Conservation (phyloP, 2,329 filamentous ascomycete genomes). For the Biscogniauxia sp. region DNA sequence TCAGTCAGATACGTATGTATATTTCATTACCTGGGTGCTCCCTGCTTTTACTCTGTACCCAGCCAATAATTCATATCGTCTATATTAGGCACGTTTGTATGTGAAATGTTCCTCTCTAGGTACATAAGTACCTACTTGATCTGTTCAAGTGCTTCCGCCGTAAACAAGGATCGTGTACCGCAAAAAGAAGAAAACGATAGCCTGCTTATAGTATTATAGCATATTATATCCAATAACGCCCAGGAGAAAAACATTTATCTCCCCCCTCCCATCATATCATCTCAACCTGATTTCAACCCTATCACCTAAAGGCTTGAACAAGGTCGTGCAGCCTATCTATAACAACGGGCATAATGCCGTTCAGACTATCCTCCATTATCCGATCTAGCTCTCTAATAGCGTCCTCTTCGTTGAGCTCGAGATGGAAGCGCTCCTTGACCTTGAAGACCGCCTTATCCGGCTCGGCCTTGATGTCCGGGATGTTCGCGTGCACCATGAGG, state of each 20-base stretch:
- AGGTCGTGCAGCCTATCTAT: slow-evolving; percentile 94
- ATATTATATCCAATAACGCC: background rate
- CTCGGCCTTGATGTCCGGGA: slow-evolving; percentile 89
- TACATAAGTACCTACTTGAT: too few species aligned
- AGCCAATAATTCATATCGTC: too few species aligned
- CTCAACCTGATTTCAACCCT: slow-evolving; percentile 9
- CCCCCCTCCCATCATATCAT: slow-evolving; percentile 1
- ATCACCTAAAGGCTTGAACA: slow-evolving; percentile 86
- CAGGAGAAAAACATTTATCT: background rate
- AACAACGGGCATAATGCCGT: slow-evolving; percentile 85
- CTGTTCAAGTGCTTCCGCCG: too few species aligned
- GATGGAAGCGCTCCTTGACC: slow-evolving; percentile 89
- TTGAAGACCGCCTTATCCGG: slow-evolving; percentile 93
- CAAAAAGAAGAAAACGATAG: background rate
- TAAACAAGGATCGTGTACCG: too few species aligned
- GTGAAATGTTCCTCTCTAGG: too few species aligned
- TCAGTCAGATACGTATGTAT: too few species aligned
- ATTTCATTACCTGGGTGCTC: too few species aligned
- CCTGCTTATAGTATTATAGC: background rate
- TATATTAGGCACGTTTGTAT: too few species aligned
- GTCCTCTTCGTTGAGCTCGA: slow-evolving; percentile 90
- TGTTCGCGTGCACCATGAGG: slow-evolving; percentile 96
- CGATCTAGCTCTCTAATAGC: slow-evolving; percentile 84
- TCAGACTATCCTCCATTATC: slow-evolving; percentile 86
- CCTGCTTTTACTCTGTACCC: too few species aligned